Evolutionary conservation across 2,329 filamentous ascomycete genomes (phyloP), one percentile per base, ranked within the genome.

Genomic region (Claviceps africana): DNA sequence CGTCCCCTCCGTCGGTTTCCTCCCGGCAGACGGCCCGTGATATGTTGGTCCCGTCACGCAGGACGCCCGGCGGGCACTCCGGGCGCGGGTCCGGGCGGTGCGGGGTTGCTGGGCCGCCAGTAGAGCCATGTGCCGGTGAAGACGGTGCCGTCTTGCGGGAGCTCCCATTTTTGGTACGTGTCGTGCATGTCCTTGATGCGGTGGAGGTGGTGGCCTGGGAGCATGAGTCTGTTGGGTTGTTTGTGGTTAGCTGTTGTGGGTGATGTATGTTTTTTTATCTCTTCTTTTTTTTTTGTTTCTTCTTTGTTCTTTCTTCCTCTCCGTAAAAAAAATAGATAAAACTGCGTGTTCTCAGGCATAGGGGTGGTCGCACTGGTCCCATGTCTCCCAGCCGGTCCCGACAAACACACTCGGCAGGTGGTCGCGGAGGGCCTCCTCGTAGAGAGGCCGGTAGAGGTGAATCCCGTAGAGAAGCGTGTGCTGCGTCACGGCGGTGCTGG

Each of bases 401-500:
- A 86, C 70, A 13, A 81, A 77, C 2, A 83, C 59, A 0, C 67
- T 71, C 0, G 82, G 82, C 1, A 71, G 57, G 0, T 64, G 56
- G 0, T 64, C 60, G 2, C 66, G 58, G 2, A 86, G 64, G 0
- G 79, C 71, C 6, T 70, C 62, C 22, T 74, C 67, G 48, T 79
- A 86, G 42, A 76, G 71, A 39, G 66, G 69, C 22, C 67, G 69
- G 53, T 81, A 80, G 53, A 82, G 71, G 49, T 85, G 82, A 0
- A 85, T 72, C 1, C 78, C 82, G 56, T 78, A 86, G 2, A 84
- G 68, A 1, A 87, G 61, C 0, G 78, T 75, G 0, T 65, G 59
- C 0, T 60, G 47, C 17, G 72, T 69, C 10, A 86, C 69, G 6
- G 71, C 57, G 0, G 71, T 62, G 57, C 79, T 82, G 0, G 72